Conservation (phyloP, 1,284 basidiomycete genomes). For the Microstroma glucosiphilum region DNA sequence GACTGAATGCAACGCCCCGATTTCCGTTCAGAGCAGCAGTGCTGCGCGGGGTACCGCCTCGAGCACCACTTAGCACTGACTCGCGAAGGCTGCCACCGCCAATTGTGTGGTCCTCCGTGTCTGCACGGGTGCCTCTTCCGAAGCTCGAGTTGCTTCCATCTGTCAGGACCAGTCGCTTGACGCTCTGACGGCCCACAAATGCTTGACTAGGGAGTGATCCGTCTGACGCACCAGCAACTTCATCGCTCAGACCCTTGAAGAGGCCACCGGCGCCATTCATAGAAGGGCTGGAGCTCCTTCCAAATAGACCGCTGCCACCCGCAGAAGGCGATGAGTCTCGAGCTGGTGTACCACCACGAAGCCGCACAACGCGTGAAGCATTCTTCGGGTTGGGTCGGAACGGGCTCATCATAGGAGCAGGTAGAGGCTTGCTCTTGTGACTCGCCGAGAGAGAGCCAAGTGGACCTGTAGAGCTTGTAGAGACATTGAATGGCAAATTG, state of each 20-base stretch:
- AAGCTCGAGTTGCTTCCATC: slow-evolving; percentile 27
- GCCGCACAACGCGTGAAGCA: slow-evolving; percentile 42
- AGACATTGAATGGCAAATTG: slow-evolving; percentile 45
- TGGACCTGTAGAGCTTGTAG: slow-evolving; percentile 29
- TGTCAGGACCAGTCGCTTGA: slow-evolving; percentile 89
- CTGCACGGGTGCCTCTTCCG: slow-evolving; percentile 23
- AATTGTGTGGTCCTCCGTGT: slow-evolving; percentile 19
- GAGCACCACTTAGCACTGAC: slow-evolving; percentile 18
- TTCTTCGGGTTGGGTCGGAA: slow-evolving; percentile 51
- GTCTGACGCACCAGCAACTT: slow-evolving; percentile 22
- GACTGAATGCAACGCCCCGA: slow-evolving; percentile 35
- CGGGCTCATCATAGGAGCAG: slow-evolving; percentile 54
- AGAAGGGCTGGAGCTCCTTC: slow-evolving; percentile 39
- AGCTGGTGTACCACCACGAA: slow-evolving; percentile 44
- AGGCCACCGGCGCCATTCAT: slow-evolving; percentile 20
- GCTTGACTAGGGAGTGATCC: slow-evolving; percentile 53
- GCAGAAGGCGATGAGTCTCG: slow-evolving; percentile 14
- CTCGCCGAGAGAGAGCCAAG: not conserved
- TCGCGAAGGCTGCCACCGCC: slow-evolving; percentile 18
- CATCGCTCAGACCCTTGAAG: slow-evolving; percentile 59
- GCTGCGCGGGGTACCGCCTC: slow-evolving; percentile 19
- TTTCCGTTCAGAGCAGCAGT: not conserved
- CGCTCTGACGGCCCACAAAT: slow-evolving; percentile 70
- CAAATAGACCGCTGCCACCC: slow-evolving; percentile 20
- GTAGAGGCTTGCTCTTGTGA: slow-evolving; percentile 14